Evolutionary conservation across 768 basidiomycete species (phyloP), one percentile per base, ranked within the genome.

Genomic region (Lactarius deliciosus): DNA sequence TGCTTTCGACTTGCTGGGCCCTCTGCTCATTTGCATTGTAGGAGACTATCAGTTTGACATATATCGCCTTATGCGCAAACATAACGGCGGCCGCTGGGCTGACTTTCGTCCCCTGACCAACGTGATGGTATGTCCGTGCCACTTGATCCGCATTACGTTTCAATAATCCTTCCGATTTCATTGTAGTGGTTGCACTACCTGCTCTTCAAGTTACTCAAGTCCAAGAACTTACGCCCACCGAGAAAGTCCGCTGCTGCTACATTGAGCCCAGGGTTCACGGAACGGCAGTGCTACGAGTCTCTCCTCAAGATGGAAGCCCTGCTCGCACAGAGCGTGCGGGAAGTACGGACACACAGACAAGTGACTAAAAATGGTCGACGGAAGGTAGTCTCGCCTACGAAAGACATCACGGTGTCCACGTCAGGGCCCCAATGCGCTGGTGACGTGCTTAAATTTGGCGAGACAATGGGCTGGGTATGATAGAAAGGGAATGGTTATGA

Each of bases 11-110:
- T 30, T 28, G 25, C n/a, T 59, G 22, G 20, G 22, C 7, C 13
- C 8, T 63, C 8, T 59, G 45, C 55, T 66, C 30, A 64, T 22
- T 25, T 15, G 22, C 57, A 57, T 16, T 69, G 62, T 68, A 91
- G 90, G 94, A 11, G 92, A 94, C 75, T 91, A 92, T 72, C 97
- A 98, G 75, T 98, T 94, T 76, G 94, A 98, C 73, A 81, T 98
- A 5, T 99, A 99, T 73, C 86, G 96, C 53, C 84, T 89, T 77
- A 98, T 98, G 93, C 81, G 81, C 58, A 78, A 80, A 36, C 78
- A 86, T 68, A 86, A 85, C 56, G 77, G 81, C 6, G 79, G 79
- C 41, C 74, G 80, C 50, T 99, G 97, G 97, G 83, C 85, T 70
- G 82, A 76, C 11, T 97, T 87, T 74, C 82, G 86, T 64, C 94